phyloP scores from a whole-genome alignment of 495 filamentous ascomycete genomes.

The Oleoguttula mirabilis region DNA sequence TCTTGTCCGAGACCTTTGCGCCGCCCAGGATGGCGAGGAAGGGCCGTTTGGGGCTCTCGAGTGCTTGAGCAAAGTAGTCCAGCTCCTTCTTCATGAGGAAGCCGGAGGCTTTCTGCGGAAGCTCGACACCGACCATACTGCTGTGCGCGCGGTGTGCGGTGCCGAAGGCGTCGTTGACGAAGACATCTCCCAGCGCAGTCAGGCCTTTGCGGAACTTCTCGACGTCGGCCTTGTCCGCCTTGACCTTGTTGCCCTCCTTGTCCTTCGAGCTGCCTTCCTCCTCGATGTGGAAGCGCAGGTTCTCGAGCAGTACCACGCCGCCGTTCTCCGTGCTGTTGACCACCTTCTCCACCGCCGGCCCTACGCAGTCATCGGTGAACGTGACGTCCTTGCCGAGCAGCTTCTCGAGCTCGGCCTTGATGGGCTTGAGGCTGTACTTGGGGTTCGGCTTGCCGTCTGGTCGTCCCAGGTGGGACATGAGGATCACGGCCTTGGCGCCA shows the following conservation, averaged over 20 bases:
- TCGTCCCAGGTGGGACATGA: conserved; percentile 98
- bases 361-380: conserved; percentile 86
- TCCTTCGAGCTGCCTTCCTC: conserved; percentile 95
- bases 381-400: conserved; percentile 68
- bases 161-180: conserved; percentile 98
- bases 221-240: conserved; percentile 87
- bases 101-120: conserved; percentile 89
- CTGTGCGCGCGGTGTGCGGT: conserved; percentile 96
- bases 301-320: conserved; percentile 85
- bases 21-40: conserved; percentile 98
- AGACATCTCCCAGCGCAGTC: conserved; percentile 90
- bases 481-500: conserved; percentile 85
- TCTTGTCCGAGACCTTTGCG: conserved; percentile 98
- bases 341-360: conserved; percentile 72
- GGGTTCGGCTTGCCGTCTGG: conserved; percentile 78
- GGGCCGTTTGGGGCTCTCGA: conserved; percentile 82
- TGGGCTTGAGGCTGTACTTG: conserved; percentile 91
- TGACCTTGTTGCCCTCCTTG: conserved; percentile 81
- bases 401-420: conserved; percentile 85
- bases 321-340: conserved; percentile 76
- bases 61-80: conserved; percentile 96
- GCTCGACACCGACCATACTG: conserved; percentile 94
- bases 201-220: conserved; percentile 88
- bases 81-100: conserved; percentile 99
- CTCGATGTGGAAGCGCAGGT: conserved; percentile 93